Evolutionary conservation across 2,329 filamentous ascomycete genomes (phyloP), one percentile per base, ranked within the genome.

Genomic region (Alternaria triticina): DNA sequence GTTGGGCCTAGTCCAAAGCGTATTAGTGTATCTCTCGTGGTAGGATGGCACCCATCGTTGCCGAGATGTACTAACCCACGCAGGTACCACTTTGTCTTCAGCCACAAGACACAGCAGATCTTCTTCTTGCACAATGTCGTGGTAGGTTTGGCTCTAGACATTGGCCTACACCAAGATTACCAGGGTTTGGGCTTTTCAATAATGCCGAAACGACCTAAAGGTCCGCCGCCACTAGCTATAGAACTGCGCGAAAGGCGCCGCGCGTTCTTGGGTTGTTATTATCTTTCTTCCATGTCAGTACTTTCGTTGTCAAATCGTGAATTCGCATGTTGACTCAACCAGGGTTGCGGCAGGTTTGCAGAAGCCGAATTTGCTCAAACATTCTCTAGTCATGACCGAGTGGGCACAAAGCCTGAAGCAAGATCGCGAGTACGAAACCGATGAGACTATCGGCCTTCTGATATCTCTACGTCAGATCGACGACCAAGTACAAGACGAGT

Each of bases 11-110:
- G 64, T 79, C 0, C 77, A 79, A 56, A 76, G 77, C 52, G 62
- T 78, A 5, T 66, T 78, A 6, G 72, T 79, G 1, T 79, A 79
- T 54, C 59, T 78, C 1, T 75, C 75, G 12, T 78, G 76, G 77
- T 77, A 59, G 22, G 65, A 47, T 17, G 5, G n/a, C 23, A 22
- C 40, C 25, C 28, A 15, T 23, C 15, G 11, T 12, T 4, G 17
- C 2, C 0, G 20, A 12, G n/a, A 13, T 45, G 13, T 54, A 52
- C 68, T 70, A 3, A 72, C 17, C 20, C 3, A 1, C 4, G 4
- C 44, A 78, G 75, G 73, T 78, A 79, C 44, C 76, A 78, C 40
- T 79, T 76, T 28, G 66, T 77, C 0, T 78, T 78, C 40, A 77
- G 73, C 47, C 76, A 78, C 59, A 77, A 77, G 49, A 78, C 76